Evolutionary conservation across 352 stramenopile genomes (phyloP), one percentile per base, ranked within the genome.

Genomic region (Phytopythium delawarense): DNA sequence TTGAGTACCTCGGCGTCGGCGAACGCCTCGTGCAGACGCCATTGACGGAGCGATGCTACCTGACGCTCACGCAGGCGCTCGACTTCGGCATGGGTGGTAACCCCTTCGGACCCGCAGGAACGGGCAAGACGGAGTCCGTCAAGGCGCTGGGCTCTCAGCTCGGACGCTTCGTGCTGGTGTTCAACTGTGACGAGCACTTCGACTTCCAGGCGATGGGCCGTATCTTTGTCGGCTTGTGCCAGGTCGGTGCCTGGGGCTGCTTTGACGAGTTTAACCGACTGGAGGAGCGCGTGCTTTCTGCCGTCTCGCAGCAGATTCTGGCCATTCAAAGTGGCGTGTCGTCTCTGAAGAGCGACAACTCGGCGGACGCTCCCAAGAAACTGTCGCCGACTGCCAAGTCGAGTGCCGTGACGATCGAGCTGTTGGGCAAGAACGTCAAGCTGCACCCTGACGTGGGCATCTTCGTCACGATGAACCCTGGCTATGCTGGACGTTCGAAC

Each of bases 201-300:
- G 98, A 99, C 74, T 99, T 99, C 78, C 96, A 98, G 67, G 97
- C 97, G 4, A 99, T 99, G 96, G 98, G 98, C 34, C 87, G 98
- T 32, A 98, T 99, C 64, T 99, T 99, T 72, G 95, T 98, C 48
- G 98, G 98, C 52, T 84, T 99, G 44, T 99, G 97, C 59, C 98
- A 99, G 89, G 97, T 99, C 48, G 97, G 98, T 54, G 98, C 97
- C 35, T 99, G 98, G 98, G 98, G 97, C 7, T 99, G 98, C 70
- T 99, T 99, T 68, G 98, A 99, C 78, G 98, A 99, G 72, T 99
- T 99, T 75, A 99, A 99, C 76, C 91, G 98, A 59, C 88, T 99
- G 12, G 96, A 99, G 74, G 98, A 99, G 71, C 86, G 97, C 37
- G 99, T 99, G 61, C 83, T 99, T 25, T 99, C 96, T 59, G 98